Base-by-base conservation (phyloP, 768 basidiomycete genomes). In the Crucibulum laeve region DNA sequence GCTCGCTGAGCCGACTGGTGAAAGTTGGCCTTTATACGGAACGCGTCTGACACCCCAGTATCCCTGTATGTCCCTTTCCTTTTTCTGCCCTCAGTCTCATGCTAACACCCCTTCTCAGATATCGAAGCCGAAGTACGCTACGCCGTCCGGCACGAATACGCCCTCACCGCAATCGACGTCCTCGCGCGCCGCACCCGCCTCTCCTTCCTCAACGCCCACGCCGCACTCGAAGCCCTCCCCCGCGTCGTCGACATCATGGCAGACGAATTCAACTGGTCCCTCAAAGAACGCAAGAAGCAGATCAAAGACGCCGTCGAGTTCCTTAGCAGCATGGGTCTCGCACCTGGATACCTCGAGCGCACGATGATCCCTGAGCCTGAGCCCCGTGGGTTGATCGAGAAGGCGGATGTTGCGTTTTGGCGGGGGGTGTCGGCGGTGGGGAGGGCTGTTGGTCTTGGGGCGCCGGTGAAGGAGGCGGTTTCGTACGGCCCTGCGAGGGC, bases 41-140 rank as follows among this genome's bases (percentile, higher is more conserved):
- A 71, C 77, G 42, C 76, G 86, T 3, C 68, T 99, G 17, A 73
- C 70, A 23, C 64, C 78, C 2, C 71, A 76, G 45, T 91, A 95
- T 58, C 84, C 93, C 38, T 94, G 85, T 87, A 61, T 32, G 80
- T 59, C 2, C 4, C 40, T 24, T 14, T 35, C 38, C 24, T 26
- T 1, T 24, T 28, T 5, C 21, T 34, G 15, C 45, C 17, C 17
- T 34, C 40, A 17, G 19, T 18, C 26, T 22, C 24, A n/a, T 39
- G 24, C 28, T 15, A 43, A 10, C 7, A 18, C 23, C 19, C 11
- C 13, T 18, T 28, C 23, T 5, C 52, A 86, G 83, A 83, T 74
- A 84, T 97, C 60, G 91, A 96, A 61, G 92, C 91, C 1, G 95
- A 99, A 67, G 83, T 94, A 5, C 81, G 81, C 38, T 96, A 95